Conservation (phyloP, 805 yeast species). For the Kazachstania bromeliacearum region DNA sequence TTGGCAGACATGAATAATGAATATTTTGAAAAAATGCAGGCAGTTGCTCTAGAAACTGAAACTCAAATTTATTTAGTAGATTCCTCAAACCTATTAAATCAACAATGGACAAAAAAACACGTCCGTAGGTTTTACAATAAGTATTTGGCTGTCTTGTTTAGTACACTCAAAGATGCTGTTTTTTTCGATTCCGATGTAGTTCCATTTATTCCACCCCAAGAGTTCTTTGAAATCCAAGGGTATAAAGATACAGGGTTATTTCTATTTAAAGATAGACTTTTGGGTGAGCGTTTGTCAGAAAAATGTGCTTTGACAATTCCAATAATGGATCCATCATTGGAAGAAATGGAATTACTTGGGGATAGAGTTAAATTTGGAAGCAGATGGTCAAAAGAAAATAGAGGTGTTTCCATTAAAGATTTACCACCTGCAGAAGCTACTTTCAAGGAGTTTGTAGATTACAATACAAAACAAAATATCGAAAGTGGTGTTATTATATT, state of each 20-base stretch:
- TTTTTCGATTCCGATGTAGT: conserved; percentile 48
- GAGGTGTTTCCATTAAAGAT: neutral
- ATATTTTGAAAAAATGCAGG: conserved; percentile 10
- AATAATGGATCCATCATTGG: conserved; percentile 20
- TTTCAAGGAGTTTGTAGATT: conserved; percentile 16
- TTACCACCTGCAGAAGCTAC: conserved; percentile 10
- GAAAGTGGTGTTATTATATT: conserved; percentile 28
- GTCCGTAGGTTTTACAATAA: conserved; percentile 32
- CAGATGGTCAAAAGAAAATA: conserved; percentile 1
- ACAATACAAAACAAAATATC: conserved; percentile 20
- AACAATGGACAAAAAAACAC: conserved; percentile 8
- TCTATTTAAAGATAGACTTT: conserved; percentile 25
- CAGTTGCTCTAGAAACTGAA: conserved; percentile 6
- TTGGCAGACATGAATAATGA: conserved; percentile 17
- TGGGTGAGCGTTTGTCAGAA: conserved; percentile 15
- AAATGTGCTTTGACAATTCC: conserved; percentile 22
- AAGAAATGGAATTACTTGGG: conserved; percentile 17
- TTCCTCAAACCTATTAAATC: conserved; percentile 14
- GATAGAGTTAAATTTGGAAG: conserved; percentile 8
- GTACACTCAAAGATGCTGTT: conserved; percentile 42
- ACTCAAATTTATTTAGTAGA: conserved; percentile 21
- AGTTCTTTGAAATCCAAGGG: conserved; percentile 22
- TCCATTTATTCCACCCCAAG: conserved; percentile 32
- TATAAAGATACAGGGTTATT: conserved; percentile 20
- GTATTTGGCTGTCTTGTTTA: conserved; percentile 48